Percentiles rank a stretch among this genome's conserved stretches.
Evolutionary conservation across 306 rosid genomes (phyloP).

Genomic region (Malus sylvestris): DNA sequence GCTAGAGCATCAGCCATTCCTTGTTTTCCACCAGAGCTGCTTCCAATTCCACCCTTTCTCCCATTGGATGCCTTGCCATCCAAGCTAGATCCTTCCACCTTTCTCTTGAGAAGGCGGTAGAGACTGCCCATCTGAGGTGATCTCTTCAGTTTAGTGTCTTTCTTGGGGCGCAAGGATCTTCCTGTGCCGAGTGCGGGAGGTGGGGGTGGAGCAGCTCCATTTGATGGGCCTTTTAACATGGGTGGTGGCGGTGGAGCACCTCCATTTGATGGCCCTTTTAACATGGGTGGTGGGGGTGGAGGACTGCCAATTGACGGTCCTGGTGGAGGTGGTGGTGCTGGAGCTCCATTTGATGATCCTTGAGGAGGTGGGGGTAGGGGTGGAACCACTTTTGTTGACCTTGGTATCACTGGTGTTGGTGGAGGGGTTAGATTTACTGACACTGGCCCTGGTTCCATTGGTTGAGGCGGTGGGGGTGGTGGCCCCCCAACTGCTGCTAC

Average conservation of each 20-base stretch:
- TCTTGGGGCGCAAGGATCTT: conserved; percentile 46
- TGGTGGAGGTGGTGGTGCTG: conserved; percentile 11
- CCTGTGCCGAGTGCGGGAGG: conserved; percentile 49
- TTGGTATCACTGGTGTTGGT: neutral
- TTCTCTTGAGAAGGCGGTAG: conserved; percentile 58
- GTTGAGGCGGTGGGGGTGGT: conserved; percentile 14
- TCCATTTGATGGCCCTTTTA: neutral
- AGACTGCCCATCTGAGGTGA: conserved; percentile 62
- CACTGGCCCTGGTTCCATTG: neutral
- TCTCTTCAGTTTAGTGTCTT: conserved; percentile 61
- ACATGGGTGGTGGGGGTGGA: conserved; percentile 11
- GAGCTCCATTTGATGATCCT: neutral
- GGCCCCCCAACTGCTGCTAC: neutral
- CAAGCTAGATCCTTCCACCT: conserved; percentile 61
- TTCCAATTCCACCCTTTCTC: conserved; percentile 24
- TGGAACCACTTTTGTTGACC: neutral
- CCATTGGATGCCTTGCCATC: conserved; percentile 37
- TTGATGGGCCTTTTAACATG: neutral
- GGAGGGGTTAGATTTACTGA: conserved; percentile 10
- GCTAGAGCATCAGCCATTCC: conserved; percentile 96
- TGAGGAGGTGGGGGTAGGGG: conserved; percentile 10
- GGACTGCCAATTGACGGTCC: neutral
- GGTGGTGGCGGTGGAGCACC: conserved; percentile 17
- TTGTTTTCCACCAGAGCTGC: conserved; percentile 47
- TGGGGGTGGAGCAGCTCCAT: conserved; percentile 39